These are phyloP conservation scores for Capsicum baccatum DNA, from an alignment of 257 asterid genomes.

Conservation along the genomic window DNA sequence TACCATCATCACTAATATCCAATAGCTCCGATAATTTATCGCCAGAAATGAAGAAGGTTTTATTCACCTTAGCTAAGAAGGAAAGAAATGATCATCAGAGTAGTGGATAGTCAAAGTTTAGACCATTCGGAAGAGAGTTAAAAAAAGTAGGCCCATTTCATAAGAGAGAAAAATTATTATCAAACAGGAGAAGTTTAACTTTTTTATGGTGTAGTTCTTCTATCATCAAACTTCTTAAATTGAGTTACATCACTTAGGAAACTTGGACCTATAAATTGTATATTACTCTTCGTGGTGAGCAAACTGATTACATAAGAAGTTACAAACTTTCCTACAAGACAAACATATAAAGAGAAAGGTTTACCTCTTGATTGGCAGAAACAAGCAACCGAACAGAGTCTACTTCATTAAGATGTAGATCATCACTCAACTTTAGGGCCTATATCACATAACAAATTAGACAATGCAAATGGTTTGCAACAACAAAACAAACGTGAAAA, in stretches of 20 bases:
- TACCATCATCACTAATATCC: background rate
- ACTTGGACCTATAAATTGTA: background rate
- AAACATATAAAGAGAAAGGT: constrained; percentile 24
- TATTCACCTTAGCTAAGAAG: background rate
- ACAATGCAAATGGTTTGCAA: constrained; percentile 34
- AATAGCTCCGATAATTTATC: background rate
- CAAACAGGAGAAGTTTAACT: background rate
- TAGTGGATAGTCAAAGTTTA: background rate
- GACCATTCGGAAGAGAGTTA: background rate
- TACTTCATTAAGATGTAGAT: constrained; percentile 93
- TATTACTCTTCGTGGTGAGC: background rate
- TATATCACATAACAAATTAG: constrained; percentile 39
- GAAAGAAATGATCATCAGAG: background rate
- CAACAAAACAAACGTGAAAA: constrained; percentile 25
- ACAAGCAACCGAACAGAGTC: constrained; percentile 82
- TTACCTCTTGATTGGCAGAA: constrained; percentile 93
- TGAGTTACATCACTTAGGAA: background rate
- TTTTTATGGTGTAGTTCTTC: background rate
- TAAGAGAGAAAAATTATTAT: background rate
- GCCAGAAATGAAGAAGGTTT: background rate
- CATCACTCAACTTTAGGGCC: constrained; percentile 94
- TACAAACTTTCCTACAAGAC: background rate
- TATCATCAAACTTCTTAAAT: background rate
- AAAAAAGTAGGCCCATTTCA: background rate
- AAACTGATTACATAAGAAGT: constrained; percentile 16